These are phyloP conservation scores for Xylariaceae sp. DNA, from an alignment of 2,329 filamentous ascomycete genomes.

Conservation along the genomic window DNA sequence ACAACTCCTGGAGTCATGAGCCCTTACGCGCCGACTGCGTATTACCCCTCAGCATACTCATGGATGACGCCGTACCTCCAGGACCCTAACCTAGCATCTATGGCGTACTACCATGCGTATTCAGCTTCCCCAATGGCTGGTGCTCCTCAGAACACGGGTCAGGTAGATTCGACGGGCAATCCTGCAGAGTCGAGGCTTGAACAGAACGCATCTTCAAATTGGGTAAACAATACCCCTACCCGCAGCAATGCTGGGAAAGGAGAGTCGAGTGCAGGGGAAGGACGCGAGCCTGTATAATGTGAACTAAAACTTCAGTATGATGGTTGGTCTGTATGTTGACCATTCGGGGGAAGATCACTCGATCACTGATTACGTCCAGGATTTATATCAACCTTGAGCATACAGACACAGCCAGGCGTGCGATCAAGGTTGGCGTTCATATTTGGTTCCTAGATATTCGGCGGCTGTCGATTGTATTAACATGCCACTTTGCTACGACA, in stretches of 20 bases:
- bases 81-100: conserved; percentile 22
- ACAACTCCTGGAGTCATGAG: conserved; percentile 21
- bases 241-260: neutral
- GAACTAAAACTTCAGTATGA: neutral
- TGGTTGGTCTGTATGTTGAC: neutral
- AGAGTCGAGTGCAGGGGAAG: conserved; percentile 1
- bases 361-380: neutral
- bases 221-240: neutral
- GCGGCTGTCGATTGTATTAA: neutral
- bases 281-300: neutral
- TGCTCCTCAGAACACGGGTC: neutral
- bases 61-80: conserved; percentile 35
- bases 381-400: neutral
- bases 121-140: neutral
- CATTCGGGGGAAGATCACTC: neutral
- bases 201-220: neutral
- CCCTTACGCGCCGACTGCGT: conserved; percentile 18
- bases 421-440: neutral
- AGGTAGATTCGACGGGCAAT: neutral
- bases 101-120: conserved; percentile 13
- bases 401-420: neutral
- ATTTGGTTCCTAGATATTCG: neutral
- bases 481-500: neutral
- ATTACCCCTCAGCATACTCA: conserved; percentile 19
- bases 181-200: neutral